phyloP scores from a whole-genome alignment of 305 asterid species.

The Lippia alba region DNA sequence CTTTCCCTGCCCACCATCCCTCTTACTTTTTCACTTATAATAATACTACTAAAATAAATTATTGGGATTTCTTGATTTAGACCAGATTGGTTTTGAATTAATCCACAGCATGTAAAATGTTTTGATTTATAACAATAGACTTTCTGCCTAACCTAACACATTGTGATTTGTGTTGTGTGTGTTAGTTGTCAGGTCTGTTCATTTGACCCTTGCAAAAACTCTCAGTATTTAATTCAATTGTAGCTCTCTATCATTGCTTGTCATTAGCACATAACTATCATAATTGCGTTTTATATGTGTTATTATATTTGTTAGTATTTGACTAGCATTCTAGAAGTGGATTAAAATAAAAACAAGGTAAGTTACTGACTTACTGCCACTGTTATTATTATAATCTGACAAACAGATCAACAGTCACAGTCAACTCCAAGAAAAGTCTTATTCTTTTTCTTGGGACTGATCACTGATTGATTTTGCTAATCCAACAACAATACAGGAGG shows the following conservation, averaged over 20 bases:
- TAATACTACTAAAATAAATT: not conserved
- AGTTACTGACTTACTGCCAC: not conserved
- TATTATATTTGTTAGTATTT: not conserved
- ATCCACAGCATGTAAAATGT: not conserved
- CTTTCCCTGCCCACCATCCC: constrained; percentile 20
- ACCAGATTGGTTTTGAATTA: not conserved
- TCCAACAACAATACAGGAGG: not conserved
- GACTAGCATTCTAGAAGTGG: not conserved
- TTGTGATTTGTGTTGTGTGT: too few species aligned
- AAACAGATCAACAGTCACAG: constrained; percentile 44
- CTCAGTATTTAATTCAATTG: constrained; percentile 32
- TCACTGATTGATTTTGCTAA: not conserved
- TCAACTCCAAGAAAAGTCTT: constrained; percentile 38
- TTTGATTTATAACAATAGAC: not conserved
- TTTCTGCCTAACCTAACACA: constrained; percentile 24
- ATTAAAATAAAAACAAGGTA: not conserved
- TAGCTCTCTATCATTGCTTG: not conserved
- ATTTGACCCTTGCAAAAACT: constrained; percentile 37
- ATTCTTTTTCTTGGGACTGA: not conserved
- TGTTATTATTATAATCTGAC: constrained; percentile 4
- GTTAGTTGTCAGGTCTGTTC: constrained; percentile 40
- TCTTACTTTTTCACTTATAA: too few species aligned
- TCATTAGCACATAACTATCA: constrained; percentile 16
- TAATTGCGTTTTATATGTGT: constrained; percentile 24
- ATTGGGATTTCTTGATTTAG: constrained; percentile 14